Base-by-base conservation (phyloP, 164 flowering plant genomes). In the Brasenia schreberi region DNA sequence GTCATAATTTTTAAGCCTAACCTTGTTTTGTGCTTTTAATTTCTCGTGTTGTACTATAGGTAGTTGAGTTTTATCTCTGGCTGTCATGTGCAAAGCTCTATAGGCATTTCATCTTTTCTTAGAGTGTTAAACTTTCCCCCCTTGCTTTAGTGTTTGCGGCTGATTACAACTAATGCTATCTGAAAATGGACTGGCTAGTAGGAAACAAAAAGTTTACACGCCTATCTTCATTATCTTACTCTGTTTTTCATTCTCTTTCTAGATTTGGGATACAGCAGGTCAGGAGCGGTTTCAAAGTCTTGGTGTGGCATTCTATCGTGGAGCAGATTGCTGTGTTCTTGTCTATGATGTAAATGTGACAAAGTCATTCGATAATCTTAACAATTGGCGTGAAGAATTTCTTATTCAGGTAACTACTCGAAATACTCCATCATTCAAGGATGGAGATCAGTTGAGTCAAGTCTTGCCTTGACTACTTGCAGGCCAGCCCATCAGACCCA, bases 221-320 rank as follows among this genome's bases (percentile, higher is more conserved):
- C 16, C 16, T 49, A 9, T 9, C 12, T 49, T 49, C 56, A 9
- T 49, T 14, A 49, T 9, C 56, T 49, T 49, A 49, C 56, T 49
- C 16, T 49, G 52, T 43, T 12, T 42, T 49, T 14, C 16, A 14
- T 49, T 9, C 56, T 27, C n/a, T 67, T 42, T 67, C 62, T 80
- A 87, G 95, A 91, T 91, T 75, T 89, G 96, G 96, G 97, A 91
- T 78, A 91, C 96, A 18, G 96, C 97, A 68, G 97, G 97, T 42
- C 97, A 91, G 70, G 97, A 91, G 67, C 81, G 97, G 71, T 91
- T 91, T 72, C 97, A 91, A 77, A 90, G 97, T 72, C 90, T 90
- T 52, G 97, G 92, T 42, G 94, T 88, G 69, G 97, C 97, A 49
- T 90, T 90, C 67, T 89, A 91, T 70, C 87, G 97, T 67, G 96